Conservation (phyloP, 495 filamentous ascomycete genomes). For the Aspergillus taichungensis region DNA sequence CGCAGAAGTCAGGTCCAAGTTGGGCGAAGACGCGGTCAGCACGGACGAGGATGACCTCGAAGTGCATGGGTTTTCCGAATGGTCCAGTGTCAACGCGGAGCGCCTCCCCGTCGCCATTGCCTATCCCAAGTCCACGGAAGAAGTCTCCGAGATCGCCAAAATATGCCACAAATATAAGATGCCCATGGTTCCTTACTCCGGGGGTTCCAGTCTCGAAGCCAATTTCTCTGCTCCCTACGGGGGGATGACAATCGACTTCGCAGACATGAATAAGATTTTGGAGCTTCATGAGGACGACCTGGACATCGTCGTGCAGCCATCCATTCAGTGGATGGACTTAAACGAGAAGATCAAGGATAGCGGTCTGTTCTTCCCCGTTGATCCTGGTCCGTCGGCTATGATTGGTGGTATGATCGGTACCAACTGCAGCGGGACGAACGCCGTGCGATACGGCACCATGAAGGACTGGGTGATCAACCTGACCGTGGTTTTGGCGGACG, state of each 20-base stretch:
- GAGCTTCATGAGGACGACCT: constrained; percentile 77
- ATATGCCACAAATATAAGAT: constrained; percentile 75
- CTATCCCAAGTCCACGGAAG: constrained; percentile 68
- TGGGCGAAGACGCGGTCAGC: constrained; percentile 67
- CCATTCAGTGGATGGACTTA: constrained; percentile 83
- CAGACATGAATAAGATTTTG: constrained; percentile 74
- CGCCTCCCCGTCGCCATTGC: constrained; percentile 71
- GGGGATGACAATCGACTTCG: constrained; percentile 84
- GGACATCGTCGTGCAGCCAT: constrained; percentile 87
- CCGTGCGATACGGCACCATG: constrained; percentile 93
- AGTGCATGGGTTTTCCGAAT: constrained; percentile 79
- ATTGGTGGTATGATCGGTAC: constrained; percentile 97
- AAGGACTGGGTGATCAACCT: constrained; percentile 88
- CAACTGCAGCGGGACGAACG: constrained; percentile 88
- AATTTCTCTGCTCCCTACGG: constrained; percentile 82
- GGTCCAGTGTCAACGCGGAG: constrained; percentile 76
- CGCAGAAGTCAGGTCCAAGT: constrained; percentile 45
- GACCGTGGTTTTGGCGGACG: constrained; percentile 89
- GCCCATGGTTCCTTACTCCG: constrained; percentile 79
- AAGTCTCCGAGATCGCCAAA: constrained; percentile 72
- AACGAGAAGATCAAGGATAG: constrained; percentile 67
- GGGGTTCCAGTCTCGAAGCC: constrained; percentile 78
- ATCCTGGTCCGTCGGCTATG: constrained; percentile 63
- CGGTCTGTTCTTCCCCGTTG: constrained; percentile 84
- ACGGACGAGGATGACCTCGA: constrained; percentile 77